A percentile compares a stretch with the other conserved stretches of the same genome.
Evolutionary conservation across 495 filamentous ascomycete genomes (phyloP).

Genomic region (Penicillium antarcticum): DNA sequence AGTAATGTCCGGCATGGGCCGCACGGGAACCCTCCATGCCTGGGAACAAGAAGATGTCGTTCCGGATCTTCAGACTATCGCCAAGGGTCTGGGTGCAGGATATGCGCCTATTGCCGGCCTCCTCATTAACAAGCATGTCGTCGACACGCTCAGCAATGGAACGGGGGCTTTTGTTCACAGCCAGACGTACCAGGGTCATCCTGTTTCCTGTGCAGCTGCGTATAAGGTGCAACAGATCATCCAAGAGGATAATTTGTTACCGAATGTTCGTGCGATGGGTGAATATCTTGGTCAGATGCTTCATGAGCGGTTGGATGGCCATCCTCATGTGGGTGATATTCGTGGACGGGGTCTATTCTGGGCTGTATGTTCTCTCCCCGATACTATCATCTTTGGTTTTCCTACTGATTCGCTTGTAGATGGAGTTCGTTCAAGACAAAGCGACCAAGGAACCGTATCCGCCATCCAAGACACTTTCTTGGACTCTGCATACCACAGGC

Average conservation of each 20-base stretch:
- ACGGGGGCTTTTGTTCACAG: constrained; percentile 46
- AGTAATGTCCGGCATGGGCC: constrained; percentile 71
- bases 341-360: constrained; percentile 51
- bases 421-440: constrained; percentile 57
- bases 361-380: constrained; percentile 34
- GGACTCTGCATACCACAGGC: constrained; percentile 49
- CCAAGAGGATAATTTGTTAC: constrained; percentile 37
- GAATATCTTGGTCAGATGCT: constrained; percentile 36
- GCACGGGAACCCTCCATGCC: constrained; percentile 58
- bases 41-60: constrained; percentile 58
- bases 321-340: constrained; percentile 50
- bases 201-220: constrained; percentile 47
- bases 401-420: constrained; percentile 20
- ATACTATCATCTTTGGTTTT: neutral
- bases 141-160: constrained; percentile 48
- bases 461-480: constrained; percentile 26
- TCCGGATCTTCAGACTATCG: constrained; percentile 60
- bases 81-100: constrained; percentile 60
- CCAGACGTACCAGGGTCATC: constrained; percentile 54
- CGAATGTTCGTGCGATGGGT: constrained; percentile 46
- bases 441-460: constrained; percentile 50
- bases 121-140: constrained; percentile 47
- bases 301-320: constrained; percentile 29
- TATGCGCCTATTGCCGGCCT: constrained; percentile 58
- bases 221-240: constrained; percentile 47